Evolutionary conservation across 2,329 filamentous ascomycete genomes (phyloP), one percentile per base, ranked within the genome.

Genomic region (Colletotrichum acutatum): DNA sequence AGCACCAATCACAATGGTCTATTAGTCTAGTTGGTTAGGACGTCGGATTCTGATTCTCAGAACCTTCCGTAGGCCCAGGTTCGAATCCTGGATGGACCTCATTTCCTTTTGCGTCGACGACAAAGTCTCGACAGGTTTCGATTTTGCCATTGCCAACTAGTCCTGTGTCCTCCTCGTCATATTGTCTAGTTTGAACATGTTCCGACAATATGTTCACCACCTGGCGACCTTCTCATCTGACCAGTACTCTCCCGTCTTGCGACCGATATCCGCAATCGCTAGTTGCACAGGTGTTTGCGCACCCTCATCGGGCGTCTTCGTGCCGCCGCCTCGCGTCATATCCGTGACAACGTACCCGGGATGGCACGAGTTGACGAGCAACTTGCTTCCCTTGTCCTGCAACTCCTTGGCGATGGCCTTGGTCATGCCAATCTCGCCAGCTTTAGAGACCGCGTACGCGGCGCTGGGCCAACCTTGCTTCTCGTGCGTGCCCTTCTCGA

Each of bases 381-480:
- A 30, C 65, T 60, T 77, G 42, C 63, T 70, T 22, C 56, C 68
- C 34, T 77, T 79, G n/a, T 79, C 78, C 69, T 76, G 75, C 74
- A 82, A 77, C 46, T 80, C 77, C 30, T 68, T 54, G 4, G 83
- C 84, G 12, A 86, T 64, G 6, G 80, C 81, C 69, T 78, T 80
- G 19, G 84, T 85, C 63, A 81, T 80, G 0, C 81, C 85, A 66
- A 84, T 84, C 12, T 84, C 75, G 3, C 85, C 84, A 6, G 84
- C 83, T 76, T 87, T 86, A 28, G 79, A 82, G 5, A 86, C 84
- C 0, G 83, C 84, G 75, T 89, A 89, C 11, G 84, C 87, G 3
- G 85, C 83, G 49, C 82, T 84, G 2, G 86, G 86, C 78, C 86
- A 89, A 0, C 87, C 87, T 3, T 82, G 78, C 56, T 86, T 81